phyloP scores from a whole-genome alignment of 2,329 filamentous ascomycete genomes.

The Dactylellina haptotyla region DNA sequence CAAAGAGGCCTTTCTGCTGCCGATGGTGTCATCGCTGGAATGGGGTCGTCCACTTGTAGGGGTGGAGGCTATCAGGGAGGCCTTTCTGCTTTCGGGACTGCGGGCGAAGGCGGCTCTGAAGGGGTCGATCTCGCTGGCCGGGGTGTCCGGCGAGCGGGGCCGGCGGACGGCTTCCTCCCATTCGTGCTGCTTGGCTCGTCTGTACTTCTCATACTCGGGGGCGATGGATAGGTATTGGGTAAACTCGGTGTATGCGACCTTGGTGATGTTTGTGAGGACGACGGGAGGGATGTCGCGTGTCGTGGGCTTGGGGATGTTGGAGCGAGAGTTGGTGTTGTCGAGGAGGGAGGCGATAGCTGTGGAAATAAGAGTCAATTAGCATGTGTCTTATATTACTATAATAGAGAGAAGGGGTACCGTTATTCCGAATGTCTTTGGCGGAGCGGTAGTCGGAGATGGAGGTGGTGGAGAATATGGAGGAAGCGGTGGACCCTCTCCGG shows the following conservation, averaged over 20 bases:
- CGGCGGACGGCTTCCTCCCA: conserved; percentile 59
- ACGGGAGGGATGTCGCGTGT: conserved; percentile 92
- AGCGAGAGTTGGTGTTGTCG: conserved; percentile 76
- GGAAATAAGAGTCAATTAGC: conserved; percentile 47
- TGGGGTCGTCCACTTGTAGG: conserved; percentile 23
- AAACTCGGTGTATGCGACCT: conserved; percentile 82
- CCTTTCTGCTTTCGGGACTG: conserved; percentile 41
- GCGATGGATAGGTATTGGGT: conserved; percentile 85
- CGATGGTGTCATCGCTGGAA: conserved; percentile 23
- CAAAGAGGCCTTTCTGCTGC: conserved; percentile 37
- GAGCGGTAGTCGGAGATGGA: conserved; percentile 45
- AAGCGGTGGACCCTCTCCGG: conserved; percentile 82
- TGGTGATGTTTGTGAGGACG: conserved; percentile 84
- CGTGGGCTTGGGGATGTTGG: conserved; percentile 84
- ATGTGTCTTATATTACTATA: not conserved
- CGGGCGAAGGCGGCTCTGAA: conserved; percentile 4
- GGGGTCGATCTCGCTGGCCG: conserved; percentile 6
- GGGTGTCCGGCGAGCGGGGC: conserved; percentile 56
- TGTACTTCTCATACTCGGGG: conserved; percentile 87
- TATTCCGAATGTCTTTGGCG: conserved; percentile 30
- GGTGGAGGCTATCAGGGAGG: conserved; percentile 31
- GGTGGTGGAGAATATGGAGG: conserved; percentile 77
- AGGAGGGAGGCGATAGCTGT: conserved; percentile 91
- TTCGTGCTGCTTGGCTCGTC: conserved; percentile 80
- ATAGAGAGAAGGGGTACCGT: conserved; percentile 11